These are phyloP conservation scores for Celoporthe dispersa DNA, from an alignment of 2,329 filamentous ascomycete genomes.

Conservation along the genomic window DNA sequence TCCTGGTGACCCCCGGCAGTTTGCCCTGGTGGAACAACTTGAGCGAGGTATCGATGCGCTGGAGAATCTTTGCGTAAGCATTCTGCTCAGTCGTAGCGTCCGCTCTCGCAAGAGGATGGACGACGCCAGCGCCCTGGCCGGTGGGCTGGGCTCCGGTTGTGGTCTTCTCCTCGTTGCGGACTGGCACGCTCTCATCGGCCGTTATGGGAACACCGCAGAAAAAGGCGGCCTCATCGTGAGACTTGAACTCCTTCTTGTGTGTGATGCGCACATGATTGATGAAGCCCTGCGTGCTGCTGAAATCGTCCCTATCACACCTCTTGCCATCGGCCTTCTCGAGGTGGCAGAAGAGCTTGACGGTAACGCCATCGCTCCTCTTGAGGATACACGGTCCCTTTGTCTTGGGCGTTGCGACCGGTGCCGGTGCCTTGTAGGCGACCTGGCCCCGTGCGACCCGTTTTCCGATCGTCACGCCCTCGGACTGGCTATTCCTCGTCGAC, in stretches of 20 bases:
- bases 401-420: constrained; percentile 72
- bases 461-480: constrained; percentile 53
- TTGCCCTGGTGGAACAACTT: constrained; percentile 56
- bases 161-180: constrained; percentile 49
- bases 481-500: constrained; percentile 76
- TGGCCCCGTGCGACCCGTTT: constrained; percentile 56
- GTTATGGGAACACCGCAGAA: constrained; percentile 86
- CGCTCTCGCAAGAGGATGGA: constrained; percentile 65
- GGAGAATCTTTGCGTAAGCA: constrained; percentile 54
- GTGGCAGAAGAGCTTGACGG: constrained; percentile 84
- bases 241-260: constrained; percentile 91
- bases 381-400: constrained; percentile 83
- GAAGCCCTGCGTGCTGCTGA: constrained; percentile 97
- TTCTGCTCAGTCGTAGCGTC: constrained; percentile 60
- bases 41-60: constrained; percentile 59
- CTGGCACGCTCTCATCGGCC: constrained; percentile 59
- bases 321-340: constrained; percentile 39
- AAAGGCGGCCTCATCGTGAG: constrained; percentile 90
- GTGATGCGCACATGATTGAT: constrained; percentile 98
- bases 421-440: constrained; percentile 68
- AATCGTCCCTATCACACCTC: constrained; percentile 87
- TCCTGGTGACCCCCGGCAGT: constrained; percentile 52
- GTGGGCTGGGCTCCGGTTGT: constrained; percentile 34
- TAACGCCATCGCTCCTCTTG: constrained; percentile 82
- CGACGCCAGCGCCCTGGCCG: constrained; percentile 49